Conservation (phyloP, 2,329 filamentous ascomycete genomes). For the Colletotrichum kahawae region DNA sequence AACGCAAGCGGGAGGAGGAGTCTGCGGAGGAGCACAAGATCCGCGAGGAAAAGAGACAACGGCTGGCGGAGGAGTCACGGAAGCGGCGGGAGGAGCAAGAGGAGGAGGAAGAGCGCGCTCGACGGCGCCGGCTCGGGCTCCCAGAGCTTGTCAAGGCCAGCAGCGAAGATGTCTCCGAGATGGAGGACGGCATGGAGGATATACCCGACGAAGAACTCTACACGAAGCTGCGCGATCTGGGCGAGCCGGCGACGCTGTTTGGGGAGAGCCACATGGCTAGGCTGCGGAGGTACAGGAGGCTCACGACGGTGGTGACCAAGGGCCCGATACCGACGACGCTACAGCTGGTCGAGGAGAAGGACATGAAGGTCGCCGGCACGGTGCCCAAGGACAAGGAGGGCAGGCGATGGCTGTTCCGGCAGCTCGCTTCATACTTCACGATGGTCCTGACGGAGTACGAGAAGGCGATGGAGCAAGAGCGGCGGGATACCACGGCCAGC, state of each 20-base stretch:
- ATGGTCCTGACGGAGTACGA: constrained; percentile 94
- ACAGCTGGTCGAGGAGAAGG: constrained; percentile 77
- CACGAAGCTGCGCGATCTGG: constrained; percentile 69
- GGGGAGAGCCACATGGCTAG: constrained; percentile 77
- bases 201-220: constrained; percentile 75
- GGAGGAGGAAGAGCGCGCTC: constrained; percentile 71
- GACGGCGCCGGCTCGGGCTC: constrained; percentile 79
- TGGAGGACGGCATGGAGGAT: constrained; percentile 60
- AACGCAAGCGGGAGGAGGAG: constrained; percentile 90
- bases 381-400: constrained; percentile 69
- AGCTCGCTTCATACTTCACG: constrained; percentile 93
- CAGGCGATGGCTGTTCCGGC: constrained; percentile 77
- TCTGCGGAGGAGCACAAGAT: constrained; percentile 70
- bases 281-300: constrained; percentile 72
- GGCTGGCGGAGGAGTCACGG: constrained; percentile 81
- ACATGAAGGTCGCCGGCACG: constrained; percentile 80
- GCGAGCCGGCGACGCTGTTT: constrained; percentile 78
- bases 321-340: constrained; percentile 90
- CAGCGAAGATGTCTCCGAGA: constrained; percentile 45
- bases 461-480: constrained; percentile 71
- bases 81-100: constrained; percentile 74
- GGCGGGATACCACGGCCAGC: constrained; percentile 72
- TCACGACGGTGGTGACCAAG: constrained; percentile 66
- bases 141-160: constrained; percentile 67
- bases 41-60: constrained; percentile 82